Percentiles rank a stretch among this genome's conserved stretches.
These are phyloP conservation scores for Asclepias syriaca DNA, from an alignment of 257 asterid genomes.

Conservation along the genomic window DNA sequence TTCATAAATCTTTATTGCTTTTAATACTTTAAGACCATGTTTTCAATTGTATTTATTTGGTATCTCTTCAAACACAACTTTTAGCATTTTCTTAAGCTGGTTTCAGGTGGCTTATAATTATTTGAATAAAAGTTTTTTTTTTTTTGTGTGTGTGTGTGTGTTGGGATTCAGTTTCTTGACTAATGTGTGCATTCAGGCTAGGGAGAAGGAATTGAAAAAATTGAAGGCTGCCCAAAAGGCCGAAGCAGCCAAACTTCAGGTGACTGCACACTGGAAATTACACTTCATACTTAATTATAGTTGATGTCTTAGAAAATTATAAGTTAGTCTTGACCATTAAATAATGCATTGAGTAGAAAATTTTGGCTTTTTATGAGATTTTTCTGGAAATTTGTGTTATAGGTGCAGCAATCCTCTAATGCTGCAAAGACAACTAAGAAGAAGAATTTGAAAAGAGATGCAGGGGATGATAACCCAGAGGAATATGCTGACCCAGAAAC, in stretches of 20 bases:
- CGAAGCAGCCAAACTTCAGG: constrained; percentile 73
- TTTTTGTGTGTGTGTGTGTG: not conserved
- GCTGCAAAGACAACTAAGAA: constrained; percentile 65
- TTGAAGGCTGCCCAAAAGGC: constrained; percentile 86
- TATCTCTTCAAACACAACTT: not conserved
- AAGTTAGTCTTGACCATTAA: not conserved
- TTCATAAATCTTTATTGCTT: not conserved
- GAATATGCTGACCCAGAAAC: constrained; percentile 82
- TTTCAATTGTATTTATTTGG: not conserved
- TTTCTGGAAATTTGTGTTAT: constrained; percentile 5
- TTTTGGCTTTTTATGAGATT: constrained; percentile 4
- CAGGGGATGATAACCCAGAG: constrained; percentile 63
- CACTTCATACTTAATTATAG: not conserved
- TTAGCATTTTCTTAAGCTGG: not conserved
- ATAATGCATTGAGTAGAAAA: not conserved
- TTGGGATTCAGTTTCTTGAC: not conserved
- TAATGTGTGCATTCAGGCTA: constrained; percentile 43
- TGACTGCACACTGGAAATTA: constrained; percentile 2
- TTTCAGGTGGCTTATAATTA: not conserved
- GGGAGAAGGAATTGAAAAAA: constrained; percentile 83
- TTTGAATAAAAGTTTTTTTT: not conserved
- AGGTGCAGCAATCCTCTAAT: constrained; percentile 61
- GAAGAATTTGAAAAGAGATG: constrained; percentile 60
- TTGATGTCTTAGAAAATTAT: not conserved
- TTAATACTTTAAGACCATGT: not conserved